Evolutionary conservation across 163 green algal genomes (phyloP).

Genomic region (Trebouxiophyceae sp.): DNA sequence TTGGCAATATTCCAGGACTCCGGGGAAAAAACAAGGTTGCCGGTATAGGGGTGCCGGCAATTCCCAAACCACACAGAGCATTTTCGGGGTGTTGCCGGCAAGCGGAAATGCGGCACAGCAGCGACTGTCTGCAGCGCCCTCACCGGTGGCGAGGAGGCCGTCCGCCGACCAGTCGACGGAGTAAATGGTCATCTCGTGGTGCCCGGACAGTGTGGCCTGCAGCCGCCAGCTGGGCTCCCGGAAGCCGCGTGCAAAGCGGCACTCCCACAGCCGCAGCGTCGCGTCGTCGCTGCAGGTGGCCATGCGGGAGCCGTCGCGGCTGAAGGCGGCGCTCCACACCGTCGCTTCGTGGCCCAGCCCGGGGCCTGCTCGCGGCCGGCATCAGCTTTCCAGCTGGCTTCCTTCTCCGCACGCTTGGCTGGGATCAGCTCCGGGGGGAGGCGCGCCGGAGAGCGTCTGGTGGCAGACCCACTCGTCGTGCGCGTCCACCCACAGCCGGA

Average conservation of each 20-base stretch:
- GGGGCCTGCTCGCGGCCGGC: conserved; percentile 10
- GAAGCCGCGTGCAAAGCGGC: conserved; percentile 2
- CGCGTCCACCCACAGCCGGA: conserved; percentile 79
- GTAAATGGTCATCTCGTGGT: conserved; percentile 70
- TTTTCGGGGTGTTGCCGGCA: too few relatives aligned
- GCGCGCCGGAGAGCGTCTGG: conserved; percentile 64
- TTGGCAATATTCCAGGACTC: too few relatives aligned
- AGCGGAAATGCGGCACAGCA: too few relatives aligned
- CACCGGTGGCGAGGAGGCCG: conserved; percentile 17
- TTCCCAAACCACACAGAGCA: too few relatives aligned
- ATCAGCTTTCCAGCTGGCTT: too few relatives aligned
- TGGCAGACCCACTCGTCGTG: conserved; percentile 77
- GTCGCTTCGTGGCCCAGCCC: conserved; percentile 70
- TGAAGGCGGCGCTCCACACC: conserved; percentile 81
- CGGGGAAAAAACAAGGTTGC: too few relatives aligned
- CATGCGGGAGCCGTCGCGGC: conserved; percentile 43
- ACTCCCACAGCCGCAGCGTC: conserved; percentile 58
- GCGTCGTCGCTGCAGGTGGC: conserved; percentile 65
- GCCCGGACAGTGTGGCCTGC: conserved; percentile 46
- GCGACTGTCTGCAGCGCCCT: not conserved
- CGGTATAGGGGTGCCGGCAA: too few relatives aligned
- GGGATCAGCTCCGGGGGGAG: too few relatives aligned
- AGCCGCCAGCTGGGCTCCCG: conserved; percentile 43
- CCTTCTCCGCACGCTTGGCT: too few relatives aligned
- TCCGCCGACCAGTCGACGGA: conserved; percentile 62